Evolutionary conservation across 352 stramenopile species (phyloP), one percentile per base, ranked within the genome.

Genomic region (Pythium vanterpoolii): DNA sequence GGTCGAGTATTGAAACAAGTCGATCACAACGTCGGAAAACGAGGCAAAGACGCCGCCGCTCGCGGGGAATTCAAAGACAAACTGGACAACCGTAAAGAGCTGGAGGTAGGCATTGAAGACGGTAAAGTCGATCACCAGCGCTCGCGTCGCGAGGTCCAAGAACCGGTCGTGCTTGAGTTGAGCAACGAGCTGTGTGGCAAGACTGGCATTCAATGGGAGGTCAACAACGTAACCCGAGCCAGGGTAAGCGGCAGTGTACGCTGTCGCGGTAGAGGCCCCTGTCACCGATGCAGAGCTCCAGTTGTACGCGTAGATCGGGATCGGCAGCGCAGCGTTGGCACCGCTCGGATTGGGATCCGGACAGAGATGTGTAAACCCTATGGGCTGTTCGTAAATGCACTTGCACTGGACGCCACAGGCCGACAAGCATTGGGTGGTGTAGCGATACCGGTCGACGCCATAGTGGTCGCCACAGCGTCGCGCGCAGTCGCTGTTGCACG

Each of bases 91-190:
- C 47, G 81, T 79, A 61, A 91, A 86, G 1, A 91, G 74, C 56
- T 83, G 71, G 24, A 84, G 45, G 56, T 87, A 86, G 8, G 77
- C 69, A 54, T 89, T 87, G 64, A 74, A 91, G 23, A 88, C 42
- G 7, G 76, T 86, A 36, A 86, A 71, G 33, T 91, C 79, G 21
- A 89, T 51, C 8, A 91, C 65, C 23, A 91, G 70, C 3, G 71
- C 73, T 10, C 81, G 77, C 5, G 81, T 88, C 4, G 75, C 75
- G 19, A 89, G 68, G 43, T 89, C 81, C 19, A 91, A 39, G 45
- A 74, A 86, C 16, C 80, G 66, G 26, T 78, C 62, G 9, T 55
- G 30, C 23, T 79, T 71, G 8, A 91, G 69, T 26, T 63, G 14
- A 4, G 50, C 51, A 14, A 89, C 38, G 9, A 46, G 53, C 9